Evolutionary conservation across 2,329 filamentous ascomycete species (phyloP).

Genomic region (Aspergillus aculeatinus): DNA sequence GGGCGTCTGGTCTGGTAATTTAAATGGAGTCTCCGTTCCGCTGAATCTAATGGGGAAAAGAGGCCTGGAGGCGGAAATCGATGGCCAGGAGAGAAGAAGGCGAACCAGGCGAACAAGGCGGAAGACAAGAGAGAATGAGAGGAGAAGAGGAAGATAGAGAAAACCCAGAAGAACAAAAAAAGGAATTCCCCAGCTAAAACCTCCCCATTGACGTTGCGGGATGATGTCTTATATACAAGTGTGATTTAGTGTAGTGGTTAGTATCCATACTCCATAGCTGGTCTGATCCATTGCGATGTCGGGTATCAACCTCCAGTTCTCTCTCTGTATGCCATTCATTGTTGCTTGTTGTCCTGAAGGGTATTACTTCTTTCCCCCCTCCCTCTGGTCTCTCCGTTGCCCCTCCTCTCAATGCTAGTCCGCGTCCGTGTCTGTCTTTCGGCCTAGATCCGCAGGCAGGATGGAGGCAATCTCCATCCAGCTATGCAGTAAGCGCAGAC

Average conservation of each 20-base stretch:
- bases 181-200: not conserved
- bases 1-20: not conserved
- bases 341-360: not conserved
- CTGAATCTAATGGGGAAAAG: not conserved
- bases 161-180: not conserved
- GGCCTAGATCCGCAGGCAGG: not conserved
- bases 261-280: no score
- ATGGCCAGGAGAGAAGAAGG: not conserved
- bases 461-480: not conserved
- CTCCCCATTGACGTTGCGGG: not conserved
- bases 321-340: not conserved
- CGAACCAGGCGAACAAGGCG: no score
- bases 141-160: not conserved
- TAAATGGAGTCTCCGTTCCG: not conserved
- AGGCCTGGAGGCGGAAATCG: not conserved
- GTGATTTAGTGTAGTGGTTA: no score
- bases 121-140: no score
- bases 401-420: not conserved
- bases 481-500: not conserved
- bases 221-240: not conserved
- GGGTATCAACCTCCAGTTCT: not conserved
- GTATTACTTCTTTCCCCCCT: not conserved
- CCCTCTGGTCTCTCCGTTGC: not conserved
- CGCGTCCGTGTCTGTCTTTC: not conserved
- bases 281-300: not conserved